A percentile compares a stretch with the other conserved stretches of the same genome.
These are phyloP conservation scores for Wallacemonas sp. DNA, from an alignment of 208 protist genomes.

Conservation along the genomic window DNA sequence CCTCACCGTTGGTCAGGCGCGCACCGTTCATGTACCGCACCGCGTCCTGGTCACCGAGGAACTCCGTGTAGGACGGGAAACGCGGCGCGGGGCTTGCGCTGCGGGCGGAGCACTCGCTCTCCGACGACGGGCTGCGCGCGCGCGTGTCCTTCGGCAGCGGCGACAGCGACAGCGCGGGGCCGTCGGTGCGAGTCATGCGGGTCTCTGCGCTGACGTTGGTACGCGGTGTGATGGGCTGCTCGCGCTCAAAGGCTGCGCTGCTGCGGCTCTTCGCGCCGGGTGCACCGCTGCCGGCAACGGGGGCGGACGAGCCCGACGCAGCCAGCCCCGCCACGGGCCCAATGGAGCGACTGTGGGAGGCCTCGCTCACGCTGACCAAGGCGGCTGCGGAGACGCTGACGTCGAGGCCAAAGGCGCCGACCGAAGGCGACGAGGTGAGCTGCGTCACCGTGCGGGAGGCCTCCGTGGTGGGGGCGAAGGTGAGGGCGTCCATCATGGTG, in stretches of 20 bases:
- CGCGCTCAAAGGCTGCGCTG: conserved; percentile 20
- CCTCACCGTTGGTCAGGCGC: conserved; percentile 23
- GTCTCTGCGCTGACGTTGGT: conserved; percentile 11
- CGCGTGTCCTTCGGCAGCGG: conserved; percentile 19
- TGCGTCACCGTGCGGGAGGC: conserved; percentile 19
- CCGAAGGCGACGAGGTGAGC: background rate
- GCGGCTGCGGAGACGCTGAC: conserved; percentile 7
- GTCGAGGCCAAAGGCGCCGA: background rate
- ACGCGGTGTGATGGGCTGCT: conserved; percentile 17
- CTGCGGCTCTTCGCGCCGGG: conserved; percentile 5
- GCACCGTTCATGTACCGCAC: conserved; percentile 21
- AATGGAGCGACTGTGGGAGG: background rate
- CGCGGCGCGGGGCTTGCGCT: conserved; percentile 77
- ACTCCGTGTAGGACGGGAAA: conserved; percentile 78
- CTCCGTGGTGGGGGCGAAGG: conserved; percentile 32
- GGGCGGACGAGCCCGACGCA: background rate
- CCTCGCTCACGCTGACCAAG: conserved; percentile 6
- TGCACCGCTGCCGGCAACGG: background rate
- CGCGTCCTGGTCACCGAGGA: conserved; percentile 63
- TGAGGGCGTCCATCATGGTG: conserved; percentile 20
- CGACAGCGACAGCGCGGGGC: conserved; percentile 15
- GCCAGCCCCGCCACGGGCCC: background rate
- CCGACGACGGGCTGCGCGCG: background rate
- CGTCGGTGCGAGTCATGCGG: conserved; percentile 14
- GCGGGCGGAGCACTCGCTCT: conserved; percentile 18